Evolutionary conservation across 2,329 filamentous ascomycete species (phyloP), one percentile per base, ranked within the genome.

Genomic region (Trichoderma brevicompactum): DNA sequence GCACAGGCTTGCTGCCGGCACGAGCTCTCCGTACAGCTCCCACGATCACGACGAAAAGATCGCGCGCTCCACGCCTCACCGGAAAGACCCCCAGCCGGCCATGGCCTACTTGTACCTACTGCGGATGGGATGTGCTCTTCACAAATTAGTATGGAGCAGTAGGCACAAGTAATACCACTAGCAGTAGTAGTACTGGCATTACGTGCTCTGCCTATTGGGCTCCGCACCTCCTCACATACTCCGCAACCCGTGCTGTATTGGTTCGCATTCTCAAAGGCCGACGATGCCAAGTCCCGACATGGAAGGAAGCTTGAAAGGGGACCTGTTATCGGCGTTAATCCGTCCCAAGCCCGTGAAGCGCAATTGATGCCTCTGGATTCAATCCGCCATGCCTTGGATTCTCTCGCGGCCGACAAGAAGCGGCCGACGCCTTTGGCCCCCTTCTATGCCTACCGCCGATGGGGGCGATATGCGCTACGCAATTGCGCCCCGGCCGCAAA

Each of bases 11-110:
- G 38, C 32, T 44, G 17, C 43, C 43, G 56, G 43, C 56, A 60
- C 56, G 44, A 60, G 56, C 43, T 19, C 58, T 48, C 36, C 15
- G 23, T 36, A 32, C 49, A 36, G 49, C 40, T 52, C 50, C 53
- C 54, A 53, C 41, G 54, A 59, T 65, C 55, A 63, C 23, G 36
- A 54, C 44, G 48, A 65, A 54, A 59, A 60, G 63, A 65, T 65
- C 63, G 63, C 46, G 41, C 63, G 54, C 48, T 50, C 32, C 54
- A 38, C 53, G 63, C 63, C 63, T 65, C 63, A 59, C 54, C 63
- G 63, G 61, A 64, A 49, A 56, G 43, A 43, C 50, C 49, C 44
- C 61, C 34, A 44, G 8, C 40, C 17, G 8, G 32, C 36, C 19
- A 38, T 19, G 36, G n/a, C 32, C 50, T 32, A 34, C 23, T 28